phyloP scores from a whole-genome alignment of 805 yeast genomes.

The Zygosaccharomyces lentus region DNA sequence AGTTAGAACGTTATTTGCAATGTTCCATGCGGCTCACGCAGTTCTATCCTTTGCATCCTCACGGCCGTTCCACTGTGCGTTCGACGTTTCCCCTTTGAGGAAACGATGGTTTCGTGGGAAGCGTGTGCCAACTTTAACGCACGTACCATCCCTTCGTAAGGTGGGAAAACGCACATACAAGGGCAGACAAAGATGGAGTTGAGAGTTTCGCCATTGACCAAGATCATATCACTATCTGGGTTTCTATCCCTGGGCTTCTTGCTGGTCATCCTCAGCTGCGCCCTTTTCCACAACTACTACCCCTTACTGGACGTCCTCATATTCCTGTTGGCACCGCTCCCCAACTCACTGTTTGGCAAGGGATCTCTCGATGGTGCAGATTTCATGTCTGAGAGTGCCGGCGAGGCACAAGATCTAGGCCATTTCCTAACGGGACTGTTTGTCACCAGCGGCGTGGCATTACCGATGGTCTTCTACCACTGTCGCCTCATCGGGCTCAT shows the following conservation, averaged over 20 bases:
- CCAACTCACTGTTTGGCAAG: conserved; percentile 54
- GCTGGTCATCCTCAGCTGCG: conserved; percentile 81
- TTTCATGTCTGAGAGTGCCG: conserved; percentile 55
- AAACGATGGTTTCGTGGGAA: background rate
- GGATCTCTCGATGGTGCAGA: conserved; percentile 47
- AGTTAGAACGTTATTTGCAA: background rate
- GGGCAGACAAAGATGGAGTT: conserved; percentile 19
- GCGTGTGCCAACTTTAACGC: background rate
- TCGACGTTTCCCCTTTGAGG: background rate
- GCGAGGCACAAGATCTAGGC: conserved; percentile 64
- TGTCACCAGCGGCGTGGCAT: conserved; percentile 65
- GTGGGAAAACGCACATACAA: background rate
- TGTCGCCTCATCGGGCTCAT: conserved; percentile 61
- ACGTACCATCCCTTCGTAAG: background rate
- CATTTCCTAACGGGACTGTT: conserved; percentile 74
- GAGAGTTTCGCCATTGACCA: conserved; percentile 35
- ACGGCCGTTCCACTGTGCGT: too few relatives aligned
- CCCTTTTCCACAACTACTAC: conserved; percentile 84
- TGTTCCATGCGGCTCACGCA: too few relatives aligned
- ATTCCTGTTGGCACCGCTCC: conserved; percentile 67
- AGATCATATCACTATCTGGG: conserved; percentile 35
- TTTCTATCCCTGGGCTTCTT: conserved; percentile 85
- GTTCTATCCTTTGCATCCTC: too few relatives aligned
- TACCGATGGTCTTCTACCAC: conserved; percentile 77
- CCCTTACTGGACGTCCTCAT: conserved; percentile 73